Evolutionary conservation across 495 filamentous ascomycete species (phyloP).

Genomic region (Tricharina praecox): DNA sequence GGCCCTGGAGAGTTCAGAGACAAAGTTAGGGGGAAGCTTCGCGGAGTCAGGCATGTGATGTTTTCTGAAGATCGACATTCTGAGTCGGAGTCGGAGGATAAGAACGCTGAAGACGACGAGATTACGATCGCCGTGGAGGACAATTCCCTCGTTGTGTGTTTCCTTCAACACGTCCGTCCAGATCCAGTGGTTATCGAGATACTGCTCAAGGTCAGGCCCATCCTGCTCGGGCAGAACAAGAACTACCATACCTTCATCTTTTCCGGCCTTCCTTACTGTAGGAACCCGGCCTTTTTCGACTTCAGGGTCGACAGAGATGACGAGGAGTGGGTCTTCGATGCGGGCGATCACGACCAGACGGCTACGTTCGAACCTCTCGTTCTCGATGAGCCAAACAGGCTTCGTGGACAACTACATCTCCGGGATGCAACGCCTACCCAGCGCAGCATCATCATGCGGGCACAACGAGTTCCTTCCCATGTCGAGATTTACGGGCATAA

Average conservation of each 20-base stretch:
- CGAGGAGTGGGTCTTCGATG: constrained; percentile 18
- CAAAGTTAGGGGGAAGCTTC: background rate
- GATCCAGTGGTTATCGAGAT: constrained; percentile 20
- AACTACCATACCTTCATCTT: constrained; percentile 22
- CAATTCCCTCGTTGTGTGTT: constrained; percentile 15
- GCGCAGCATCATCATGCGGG: constrained; percentile 3
- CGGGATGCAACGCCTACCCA: background rate
- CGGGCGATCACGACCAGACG: constrained; percentile 3
- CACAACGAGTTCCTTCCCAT: constrained; percentile 1
- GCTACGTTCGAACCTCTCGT: constrained; percentile 1
- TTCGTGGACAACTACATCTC: background rate
- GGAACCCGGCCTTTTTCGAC: constrained; percentile 16
- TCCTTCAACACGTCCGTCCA: constrained; percentile 12
- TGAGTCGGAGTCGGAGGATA: background rate
- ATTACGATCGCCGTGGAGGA: constrained; percentile 14
- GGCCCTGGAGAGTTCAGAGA: constrained; percentile 1
- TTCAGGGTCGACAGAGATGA: constrained; percentile 12
- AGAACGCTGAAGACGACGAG: no score
- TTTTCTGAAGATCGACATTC: background rate
- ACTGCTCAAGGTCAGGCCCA: constrained; percentile 14
- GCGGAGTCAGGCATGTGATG: background rate
- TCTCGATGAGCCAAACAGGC: background rate
- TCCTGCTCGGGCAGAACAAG: constrained; percentile 12
- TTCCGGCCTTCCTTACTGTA: constrained; percentile 17
- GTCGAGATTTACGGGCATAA: constrained; percentile 3